Evolutionary conservation across 345 rosid species (phyloP), one percentile per base, ranked within the genome.

Genomic region (Sisymbrium altissimum): DNA sequence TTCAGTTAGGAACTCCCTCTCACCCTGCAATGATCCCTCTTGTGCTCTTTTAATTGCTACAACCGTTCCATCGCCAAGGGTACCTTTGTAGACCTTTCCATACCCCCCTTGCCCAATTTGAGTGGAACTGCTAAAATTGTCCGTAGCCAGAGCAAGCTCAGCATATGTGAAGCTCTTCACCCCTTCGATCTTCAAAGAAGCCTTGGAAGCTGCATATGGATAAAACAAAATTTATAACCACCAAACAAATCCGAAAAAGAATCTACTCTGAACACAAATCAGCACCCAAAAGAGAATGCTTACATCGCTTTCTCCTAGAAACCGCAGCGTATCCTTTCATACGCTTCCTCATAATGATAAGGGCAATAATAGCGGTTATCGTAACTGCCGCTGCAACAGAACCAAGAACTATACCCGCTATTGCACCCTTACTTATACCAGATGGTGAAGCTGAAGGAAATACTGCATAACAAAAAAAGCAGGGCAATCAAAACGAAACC

Each of bases 101-200:
- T 92, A 95, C n/a, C 99, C 99, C 43, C 99, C 99, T 84, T 85
- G 91, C 66, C 99, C 99, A 65, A 90, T 87, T 79, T 87, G 91
- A 71, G 83, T 43, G 14, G 92, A 86, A 81, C 64, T 77, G 73
- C 67, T 62, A 45, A 95, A 95, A 80, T 78, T 80, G 70, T 84
- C 79, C 2, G 99, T 88, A 41, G 89, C 99, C 13, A 75, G 23
- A 54, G 94, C 85, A 73, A 92, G 72, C 60, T 92, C 97, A 14
- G 77, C 84, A 69, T 83, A 90, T 48, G 90, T 82, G 74, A 95
- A 83, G 78, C 83, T 83, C 81, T 84, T 91, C 56, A 89, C 87
- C 12, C 99, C 97, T 29, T 87, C 97, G 43, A 92, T 86, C 75
- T 81, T 89, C 30, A 86, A 35, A 38, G 88, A 79, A 73, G 83